Evolutionary conservation across 805 yeast genomes (phyloP).

Genomic region (Starmerella ratchasimensis): DNA sequence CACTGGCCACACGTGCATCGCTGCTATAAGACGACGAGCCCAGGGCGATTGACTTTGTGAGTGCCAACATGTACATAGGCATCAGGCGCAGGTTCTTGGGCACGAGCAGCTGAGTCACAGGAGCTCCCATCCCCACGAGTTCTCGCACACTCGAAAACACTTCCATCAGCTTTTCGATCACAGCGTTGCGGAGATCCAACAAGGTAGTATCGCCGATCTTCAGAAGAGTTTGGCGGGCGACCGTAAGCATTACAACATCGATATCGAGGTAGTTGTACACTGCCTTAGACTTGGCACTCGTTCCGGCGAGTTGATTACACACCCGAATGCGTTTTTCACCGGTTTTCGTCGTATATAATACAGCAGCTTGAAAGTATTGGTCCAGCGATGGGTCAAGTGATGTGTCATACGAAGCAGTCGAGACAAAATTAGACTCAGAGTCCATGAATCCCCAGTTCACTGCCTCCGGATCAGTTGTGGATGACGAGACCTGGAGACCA

Average conservation of each 20-base stretch:
- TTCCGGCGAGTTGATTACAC: conserved; percentile 70
- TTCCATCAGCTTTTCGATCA: conserved; percentile 40
- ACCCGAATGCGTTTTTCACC: conserved; percentile 79
- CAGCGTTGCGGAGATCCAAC: conserved; percentile 33
- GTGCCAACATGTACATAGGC: conserved; percentile 51
- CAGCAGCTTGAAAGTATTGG: conserved; percentile 82
- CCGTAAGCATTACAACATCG: conserved; percentile 43
- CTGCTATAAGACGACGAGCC: conserved; percentile 35
- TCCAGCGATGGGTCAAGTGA: conserved; percentile 52
- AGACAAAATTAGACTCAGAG: conserved; percentile 51
- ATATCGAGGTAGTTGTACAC: conserved; percentile 72
- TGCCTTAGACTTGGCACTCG: conserved; percentile 56
- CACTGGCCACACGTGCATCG: conserved; percentile 50
- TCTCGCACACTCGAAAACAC: conserved; percentile 47
- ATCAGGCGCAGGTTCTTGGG: conserved; percentile 70
- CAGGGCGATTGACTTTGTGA: conserved; percentile 55
- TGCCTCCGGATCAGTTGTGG: not conserved
- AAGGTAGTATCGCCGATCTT: conserved; percentile 23
- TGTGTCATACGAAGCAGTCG: conserved; percentile 65
- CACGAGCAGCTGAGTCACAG: conserved; percentile 54
- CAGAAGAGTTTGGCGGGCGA: conserved; percentile 38
- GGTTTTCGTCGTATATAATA: conserved; percentile 49
- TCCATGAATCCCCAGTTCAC: conserved; percentile 38
- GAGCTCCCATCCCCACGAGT: conserved; percentile 28
- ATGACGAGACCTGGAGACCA: conserved; percentile 55